These are phyloP conservation scores for Neofusicoccum sp. DNA, from an alignment of 2,329 filamentous ascomycete genomes.

Conservation along the genomic window DNA sequence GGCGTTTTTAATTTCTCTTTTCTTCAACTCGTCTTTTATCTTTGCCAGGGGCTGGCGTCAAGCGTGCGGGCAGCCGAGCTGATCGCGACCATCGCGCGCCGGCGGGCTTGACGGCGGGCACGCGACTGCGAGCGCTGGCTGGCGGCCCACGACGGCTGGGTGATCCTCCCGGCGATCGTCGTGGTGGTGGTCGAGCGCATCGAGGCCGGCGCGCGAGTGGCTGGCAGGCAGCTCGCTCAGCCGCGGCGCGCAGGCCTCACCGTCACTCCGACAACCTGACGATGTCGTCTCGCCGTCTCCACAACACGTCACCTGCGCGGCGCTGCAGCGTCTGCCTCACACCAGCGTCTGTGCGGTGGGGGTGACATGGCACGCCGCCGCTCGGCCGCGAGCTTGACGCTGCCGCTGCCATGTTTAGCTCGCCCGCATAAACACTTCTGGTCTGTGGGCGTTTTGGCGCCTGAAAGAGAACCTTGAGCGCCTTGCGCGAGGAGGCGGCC, in stretches of 20 bases:
- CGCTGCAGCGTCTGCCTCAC: not conserved
- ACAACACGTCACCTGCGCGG: conserved; percentile 9
- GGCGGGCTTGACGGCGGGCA: not conserved
- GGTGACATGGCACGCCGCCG: not conserved
- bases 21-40: not conserved
- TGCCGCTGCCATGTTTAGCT: conserved; percentile 1
- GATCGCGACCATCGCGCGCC: not conserved
- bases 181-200: not conserved
- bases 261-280: conserved; percentile 11
- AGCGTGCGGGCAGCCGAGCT: not conserved
- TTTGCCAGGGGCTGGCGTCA: conserved; percentile 1
- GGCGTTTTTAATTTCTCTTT: conserved; percentile 12
- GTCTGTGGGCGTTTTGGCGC: conserved; percentile 9
- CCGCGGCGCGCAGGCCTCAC: not conserved
- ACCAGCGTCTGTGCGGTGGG: not conserved
- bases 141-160: conserved; percentile 4
- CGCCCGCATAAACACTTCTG: not conserved
- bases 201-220: not conserved
- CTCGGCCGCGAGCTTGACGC: not conserved
- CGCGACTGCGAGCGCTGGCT: not conserved
- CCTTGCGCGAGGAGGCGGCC: not conserved
- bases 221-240: not conserved
- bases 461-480: conserved; percentile 1
- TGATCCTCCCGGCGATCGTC: conserved; percentile 9
- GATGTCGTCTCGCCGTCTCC: conserved; percentile 1